Evolutionary conservation across 1,139 yeast genomes (phyloP).

Genomic region (Meyerozyma sp.): DNA sequence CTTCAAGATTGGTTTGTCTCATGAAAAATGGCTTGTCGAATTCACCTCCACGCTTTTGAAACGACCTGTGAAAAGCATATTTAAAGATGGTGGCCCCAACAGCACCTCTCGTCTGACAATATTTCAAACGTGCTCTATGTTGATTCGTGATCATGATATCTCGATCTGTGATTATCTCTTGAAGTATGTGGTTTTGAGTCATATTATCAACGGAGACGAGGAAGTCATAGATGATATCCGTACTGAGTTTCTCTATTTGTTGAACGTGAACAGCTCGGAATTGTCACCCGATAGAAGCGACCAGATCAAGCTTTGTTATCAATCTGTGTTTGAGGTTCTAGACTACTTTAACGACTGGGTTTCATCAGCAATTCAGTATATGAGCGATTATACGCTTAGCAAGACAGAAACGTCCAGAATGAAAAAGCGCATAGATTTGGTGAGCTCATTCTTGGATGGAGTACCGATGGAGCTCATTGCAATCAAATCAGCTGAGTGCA

Average conservation of each 20-base stretch:
- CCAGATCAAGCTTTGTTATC: conserved; percentile 58
- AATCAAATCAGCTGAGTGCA: conserved; percentile 73
- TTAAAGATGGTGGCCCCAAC: conserved; percentile 3
- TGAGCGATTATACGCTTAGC: conserved; percentile 17
- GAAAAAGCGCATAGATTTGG: conserved; percentile 26
- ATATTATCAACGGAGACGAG: conserved; percentile 50
- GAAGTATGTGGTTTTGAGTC: conserved; percentile 72
- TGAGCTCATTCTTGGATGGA: conserved; percentile 42
- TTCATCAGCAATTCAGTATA: conserved; percentile 30
- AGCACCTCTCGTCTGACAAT: conserved; percentile 30
- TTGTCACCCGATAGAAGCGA: conserved; percentile 50
- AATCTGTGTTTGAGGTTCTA: conserved; percentile 68
- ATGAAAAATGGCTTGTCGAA: conserved; percentile 62
- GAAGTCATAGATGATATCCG: conserved; percentile 41
- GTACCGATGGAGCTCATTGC: conserved; percentile 75
- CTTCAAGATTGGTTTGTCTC: conserved; percentile 28
- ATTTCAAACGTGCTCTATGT: conserved; percentile 59
- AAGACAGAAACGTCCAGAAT: conserved; percentile 15
- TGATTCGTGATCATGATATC: conserved; percentile 70
- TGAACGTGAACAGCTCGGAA: conserved; percentile 41
- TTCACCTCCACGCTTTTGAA: conserved; percentile 64
- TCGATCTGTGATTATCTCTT: conserved; percentile 66
- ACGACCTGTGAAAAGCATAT: conserved; percentile 18
- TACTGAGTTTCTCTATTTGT: conserved; percentile 54
- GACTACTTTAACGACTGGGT: conserved; percentile 85